These are phyloP conservation scores for Xylaria polymorpha DNA, from an alignment of 2,329 filamentous ascomycete species.

Conservation along the genomic window DNA sequence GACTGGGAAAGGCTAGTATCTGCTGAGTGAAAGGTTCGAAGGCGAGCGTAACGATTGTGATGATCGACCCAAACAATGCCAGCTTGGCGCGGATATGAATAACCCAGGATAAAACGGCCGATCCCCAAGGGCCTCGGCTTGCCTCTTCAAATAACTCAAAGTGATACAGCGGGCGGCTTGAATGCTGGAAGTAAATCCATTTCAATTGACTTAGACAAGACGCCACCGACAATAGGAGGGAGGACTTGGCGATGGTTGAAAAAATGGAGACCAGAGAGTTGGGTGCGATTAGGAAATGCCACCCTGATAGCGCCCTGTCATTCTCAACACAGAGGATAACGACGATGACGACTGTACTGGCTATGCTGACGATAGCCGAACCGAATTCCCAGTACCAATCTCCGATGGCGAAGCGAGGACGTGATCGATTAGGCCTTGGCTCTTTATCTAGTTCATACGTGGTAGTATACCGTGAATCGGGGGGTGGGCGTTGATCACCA, in stretches of 20 bases:
- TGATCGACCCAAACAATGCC: conserved; percentile 9
- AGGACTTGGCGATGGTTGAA: conserved; percentile 14
- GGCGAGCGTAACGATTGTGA: conserved; percentile 20
- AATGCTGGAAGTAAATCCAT: conserved; percentile 14
- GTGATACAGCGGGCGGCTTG: not conserved
- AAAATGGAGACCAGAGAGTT: conserved; percentile 20
- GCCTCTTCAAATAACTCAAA: conserved; percentile 22
- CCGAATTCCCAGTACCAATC: conserved; percentile 17
- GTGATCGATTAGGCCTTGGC: too few species aligned
- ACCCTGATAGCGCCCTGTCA: not conserved
- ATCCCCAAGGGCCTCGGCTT: conserved; percentile 21
- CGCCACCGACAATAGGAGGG: conserved; percentile 14
- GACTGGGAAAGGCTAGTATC: conserved; percentile 5
- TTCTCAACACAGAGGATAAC: conserved; percentile 5
- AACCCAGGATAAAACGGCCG: not conserved
- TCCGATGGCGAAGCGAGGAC: too few species aligned
- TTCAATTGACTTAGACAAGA: conserved; percentile 22
- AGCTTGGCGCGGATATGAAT: conserved; percentile 11
- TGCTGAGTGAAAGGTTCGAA: conserved; percentile 22
- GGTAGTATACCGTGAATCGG: too few species aligned
- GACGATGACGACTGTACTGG: conserved; percentile 5
- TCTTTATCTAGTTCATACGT: too few species aligned
- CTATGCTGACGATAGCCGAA: conserved; percentile 6
- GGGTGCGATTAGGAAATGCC: conserved; percentile 16
- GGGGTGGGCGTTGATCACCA: too few species aligned